Evolutionary conservation across 139 green algal genomes (phyloP).

Genomic region (Penium margaritaceum): DNA sequence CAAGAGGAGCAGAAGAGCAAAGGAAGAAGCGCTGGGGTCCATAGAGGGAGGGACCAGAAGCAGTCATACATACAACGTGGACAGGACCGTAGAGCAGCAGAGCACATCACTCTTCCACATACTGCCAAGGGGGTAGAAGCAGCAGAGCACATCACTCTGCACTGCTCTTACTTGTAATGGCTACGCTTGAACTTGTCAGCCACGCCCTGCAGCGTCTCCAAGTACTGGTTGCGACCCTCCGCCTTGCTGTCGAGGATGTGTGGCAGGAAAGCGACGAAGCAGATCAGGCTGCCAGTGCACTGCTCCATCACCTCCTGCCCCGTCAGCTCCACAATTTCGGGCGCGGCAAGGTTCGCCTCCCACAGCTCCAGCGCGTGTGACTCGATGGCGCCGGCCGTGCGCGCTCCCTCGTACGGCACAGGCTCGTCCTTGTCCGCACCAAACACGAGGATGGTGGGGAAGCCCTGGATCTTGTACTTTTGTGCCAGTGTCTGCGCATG

Average conservation of each 20-base stretch:
- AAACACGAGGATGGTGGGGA: conserved; percentile 87
- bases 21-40: too few relatives aligned
- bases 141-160: too few relatives aligned
- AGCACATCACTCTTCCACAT: too few relatives aligned
- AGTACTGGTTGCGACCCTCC: conserved; percentile 59
- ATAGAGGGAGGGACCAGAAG: too few relatives aligned
- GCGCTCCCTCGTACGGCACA: conserved; percentile 68
- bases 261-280: conserved; percentile 78
- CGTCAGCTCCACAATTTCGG: conserved; percentile 60
- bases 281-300: conserved; percentile 56
- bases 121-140: too few relatives aligned
- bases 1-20: too few relatives aligned
- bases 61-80: too few relatives aligned
- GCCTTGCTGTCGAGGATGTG: conserved; percentile 81
- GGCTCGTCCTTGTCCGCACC: conserved; percentile 64
- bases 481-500: conserved; percentile 5
- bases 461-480: conserved; percentile 57
- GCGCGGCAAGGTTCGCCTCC: conserved; percentile 6
- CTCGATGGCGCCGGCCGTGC: conserved; percentile 58
- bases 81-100: too few relatives aligned
- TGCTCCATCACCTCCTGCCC: conserved; percentile 48
- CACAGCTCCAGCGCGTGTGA: conserved; percentile 38
- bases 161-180: conserved; percentile 21
- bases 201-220: conserved; percentile 59
- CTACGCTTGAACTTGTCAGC: conserved; percentile 63